Base-by-base conservation (phyloP, 805 yeast genomes). In the Starmerella apis region DNA sequence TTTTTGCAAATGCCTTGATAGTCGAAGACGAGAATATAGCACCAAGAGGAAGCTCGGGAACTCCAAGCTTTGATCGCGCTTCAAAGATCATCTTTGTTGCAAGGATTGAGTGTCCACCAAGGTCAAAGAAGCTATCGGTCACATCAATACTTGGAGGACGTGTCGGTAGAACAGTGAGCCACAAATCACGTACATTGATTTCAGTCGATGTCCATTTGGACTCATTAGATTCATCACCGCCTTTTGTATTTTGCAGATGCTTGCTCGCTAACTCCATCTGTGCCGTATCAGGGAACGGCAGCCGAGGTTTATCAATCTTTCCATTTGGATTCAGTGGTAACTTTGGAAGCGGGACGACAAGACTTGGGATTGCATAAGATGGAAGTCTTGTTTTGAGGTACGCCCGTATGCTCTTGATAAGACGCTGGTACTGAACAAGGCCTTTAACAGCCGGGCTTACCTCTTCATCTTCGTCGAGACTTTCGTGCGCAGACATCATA, bases 291-390 rank as follows among this genome's bases (percentile, higher is more conserved):
- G 99, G 99, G 77, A 84, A 86, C 42, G 96, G 97, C 54, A 92
- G 71, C 62, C 90, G 87, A 32, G 97, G 97, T 71, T 92, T 92
- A 70, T 92, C 99, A 51, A 92, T 86, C 68, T 92, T 92, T 60
- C 99, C 99, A 65, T 92, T 92, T 52, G 99, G 99, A 68, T 92
- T 92, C 68, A 92, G 73, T 23, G 98, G 98, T 63, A 92, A 69
- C 60, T 79, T 81, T 23, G 76, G 73, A 71, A 94, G 73, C 14
- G 96, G 96, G 45, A 92, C 90, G 61, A 92, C 80, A 31, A 90
- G 72, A 0, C 95, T 76, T 41, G 99, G 99, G 43, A 92, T 81
- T 16, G 98, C 95, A 65, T 92, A 92, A 13, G 83, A 75, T 0
- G 98, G 96, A 51, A 92, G 74, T 68, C 94, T 81, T 62, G 81